Evolutionary conservation across 2,329 filamentous ascomycete genomes (phyloP).

Genomic region (Alternaria burnsii): DNA sequence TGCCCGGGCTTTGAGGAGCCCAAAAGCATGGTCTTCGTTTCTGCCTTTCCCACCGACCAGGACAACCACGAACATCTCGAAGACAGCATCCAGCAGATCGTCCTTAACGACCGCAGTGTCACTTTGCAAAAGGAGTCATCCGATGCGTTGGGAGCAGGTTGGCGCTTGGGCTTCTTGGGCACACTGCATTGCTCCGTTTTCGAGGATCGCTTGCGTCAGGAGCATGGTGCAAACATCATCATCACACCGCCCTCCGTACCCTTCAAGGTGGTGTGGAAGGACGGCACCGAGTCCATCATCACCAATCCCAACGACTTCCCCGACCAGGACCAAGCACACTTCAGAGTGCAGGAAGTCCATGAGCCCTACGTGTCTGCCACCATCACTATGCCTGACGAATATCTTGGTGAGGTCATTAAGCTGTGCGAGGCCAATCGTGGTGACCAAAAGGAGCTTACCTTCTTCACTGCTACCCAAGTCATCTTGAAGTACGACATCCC

Average conservation of each 20-base stretch:
- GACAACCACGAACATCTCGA: slow-evolving; percentile 85
- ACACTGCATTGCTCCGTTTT: slow-evolving; percentile 99
- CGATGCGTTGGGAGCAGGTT: slow-evolving; percentile 90
- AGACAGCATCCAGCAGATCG: slow-evolving; percentile 92
- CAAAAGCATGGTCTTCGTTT: slow-evolving; percentile 98
- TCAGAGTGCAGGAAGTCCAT: slow-evolving; percentile 67
- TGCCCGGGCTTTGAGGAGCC: slow-evolving; percentile 95
- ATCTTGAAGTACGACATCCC: slow-evolving; percentile 94
- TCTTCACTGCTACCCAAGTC: slow-evolving; percentile 91
- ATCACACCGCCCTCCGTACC: slow-evolving; percentile 96
- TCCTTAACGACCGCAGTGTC: slow-evolving; percentile 93
- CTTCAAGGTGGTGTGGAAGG: slow-evolving; percentile 81
- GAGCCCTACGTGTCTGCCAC: slow-evolving; percentile 83
- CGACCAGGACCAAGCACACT: slow-evolving; percentile 67
- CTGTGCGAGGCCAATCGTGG: slow-evolving; percentile 91
- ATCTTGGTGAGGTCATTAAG: slow-evolving; percentile 92
- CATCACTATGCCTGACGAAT: slow-evolving; percentile 91
- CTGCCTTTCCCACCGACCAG: slow-evolving; percentile 93
- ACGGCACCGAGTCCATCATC: slow-evolving; percentile 80
- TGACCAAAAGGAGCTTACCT: slow-evolving; percentile 85
- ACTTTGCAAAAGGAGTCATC: slow-evolving; percentile 94
- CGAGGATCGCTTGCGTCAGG: slow-evolving; percentile 90
- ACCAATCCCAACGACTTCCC: slow-evolving; percentile 91
- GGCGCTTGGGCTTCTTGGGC: slow-evolving; percentile 93
- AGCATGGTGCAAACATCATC: slow-evolving; percentile 94